These are phyloP conservation scores for Otatea glauca DNA, from an alignment of 176 grass and related monocot species.

Conservation along the genomic window DNA sequence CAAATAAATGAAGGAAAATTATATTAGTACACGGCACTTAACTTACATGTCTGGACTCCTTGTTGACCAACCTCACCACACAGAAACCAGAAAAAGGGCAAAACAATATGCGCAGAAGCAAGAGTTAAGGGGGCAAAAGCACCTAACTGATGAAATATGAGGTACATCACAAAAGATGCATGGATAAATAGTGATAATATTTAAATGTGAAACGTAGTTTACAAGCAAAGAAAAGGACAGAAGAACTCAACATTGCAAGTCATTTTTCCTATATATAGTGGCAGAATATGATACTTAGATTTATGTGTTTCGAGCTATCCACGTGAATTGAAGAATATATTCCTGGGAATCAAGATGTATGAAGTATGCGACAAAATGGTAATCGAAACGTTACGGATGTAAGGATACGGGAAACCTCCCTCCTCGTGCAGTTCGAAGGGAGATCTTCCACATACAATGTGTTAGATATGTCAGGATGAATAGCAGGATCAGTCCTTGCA, in stretches of 20 bases:
- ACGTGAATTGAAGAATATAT: not conserved
- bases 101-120: conserved; percentile 72
- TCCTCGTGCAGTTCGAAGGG: too few relatives aligned
- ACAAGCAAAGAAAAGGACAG: not conserved
- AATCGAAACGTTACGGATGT: conserved; percentile 10
- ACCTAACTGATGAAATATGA: conserved; percentile 19
- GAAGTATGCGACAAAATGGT: not conserved
- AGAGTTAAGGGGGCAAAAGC: conserved; percentile 47
- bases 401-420: too few relatives aligned
- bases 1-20: conserved; percentile 15
- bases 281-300: not conserved
- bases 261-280: not conserved
- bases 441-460: too few relatives aligned
- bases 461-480: too few relatives aligned
- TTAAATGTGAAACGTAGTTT: not conserved
- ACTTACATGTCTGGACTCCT: conserved; percentile 54
- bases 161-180: not conserved
- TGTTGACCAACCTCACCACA: conserved; percentile 68
- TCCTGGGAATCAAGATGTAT: not conserved
- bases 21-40: not conserved
- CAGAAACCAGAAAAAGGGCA: conserved; percentile 66
- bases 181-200: not conserved
- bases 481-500: too few relatives aligned
- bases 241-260: not conserved
- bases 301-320: not conserved